Base-by-base conservation (phyloP, 2,329 filamentous ascomycete genomes). In the Nemania sp. region DNA sequence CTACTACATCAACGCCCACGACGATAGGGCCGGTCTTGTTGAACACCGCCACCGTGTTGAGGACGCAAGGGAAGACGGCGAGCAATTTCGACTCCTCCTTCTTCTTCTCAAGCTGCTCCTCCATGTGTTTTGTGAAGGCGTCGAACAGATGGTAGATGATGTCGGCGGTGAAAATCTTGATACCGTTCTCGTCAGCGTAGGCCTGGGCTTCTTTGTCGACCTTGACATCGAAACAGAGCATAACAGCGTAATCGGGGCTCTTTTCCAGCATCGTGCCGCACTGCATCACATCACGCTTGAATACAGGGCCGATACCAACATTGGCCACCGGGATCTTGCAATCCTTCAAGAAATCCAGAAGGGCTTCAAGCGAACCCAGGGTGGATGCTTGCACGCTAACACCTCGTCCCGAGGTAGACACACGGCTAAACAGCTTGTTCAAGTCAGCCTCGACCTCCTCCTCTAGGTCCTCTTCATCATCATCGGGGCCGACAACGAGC, bases 101-200 rank as follows among this genome's bases (percentile, higher is more conserved):
- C 81, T 92, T 93, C 82, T 93, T 89, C 78, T 94, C 92, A 32
- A 89, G 83, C 68, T 97, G 84, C 69, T 90, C 83, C 32, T 88
- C 88, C 90, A 97, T 97, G 78, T 99, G 94, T 76, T 91, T 91
- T 45, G 91, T 98, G 79, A 99, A 99, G 66, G 90, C 84, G 77
- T 99, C 96, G 76, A 99, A 99, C 59, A 99, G 82, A 77, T 99
- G 95, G 78, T 99, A 99, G 73, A 99, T 99, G 71, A 99, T 99
- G 77, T 99, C 94, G 2, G 96, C 95, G 2, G 92, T 96, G 81
- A 99, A 99, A 71, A 99, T 91, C 82, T 96, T 98, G 79, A 99
- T 91, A 53, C 92, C 92, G 64, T 96, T 88, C 59, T 98, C 92
- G 17, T 97, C 92, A 11, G 95, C 95, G 71, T 98, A 96, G 10